Percentiles rank a stretch among this genome's conserved stretches.
phyloP scores from a whole-genome alignment of 2,329 filamentous ascomycete species.

The Decorospora gaudefroyi region DNA sequence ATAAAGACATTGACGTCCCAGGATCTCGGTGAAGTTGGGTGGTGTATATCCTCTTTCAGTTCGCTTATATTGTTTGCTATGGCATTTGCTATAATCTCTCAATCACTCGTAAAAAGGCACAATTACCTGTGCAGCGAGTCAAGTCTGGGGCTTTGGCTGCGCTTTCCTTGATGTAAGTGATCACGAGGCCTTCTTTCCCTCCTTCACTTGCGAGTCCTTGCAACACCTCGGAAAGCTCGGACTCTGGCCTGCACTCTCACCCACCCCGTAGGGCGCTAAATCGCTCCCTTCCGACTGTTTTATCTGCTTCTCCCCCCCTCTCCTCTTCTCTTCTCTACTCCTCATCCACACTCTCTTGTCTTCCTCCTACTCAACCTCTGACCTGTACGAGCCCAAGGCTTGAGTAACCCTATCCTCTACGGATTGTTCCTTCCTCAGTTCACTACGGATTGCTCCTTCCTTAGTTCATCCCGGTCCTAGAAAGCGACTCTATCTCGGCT shows the following conservation, averaged over 20 bases:
- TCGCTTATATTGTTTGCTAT: too few relatives aligned
- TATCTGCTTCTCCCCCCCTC: background rate
- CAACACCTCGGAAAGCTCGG: conserved; percentile 1
- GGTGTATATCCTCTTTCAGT: too few relatives aligned
- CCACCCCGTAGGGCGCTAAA: background rate
- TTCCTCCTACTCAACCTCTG: background rate
- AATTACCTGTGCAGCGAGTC: too few relatives aligned
- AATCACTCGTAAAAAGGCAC: too few relatives aligned
- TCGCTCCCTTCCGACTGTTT: background rate
- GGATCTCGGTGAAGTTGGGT: too few relatives aligned
- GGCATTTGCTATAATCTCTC: too few relatives aligned
- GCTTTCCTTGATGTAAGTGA: background rate
- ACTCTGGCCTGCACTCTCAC: background rate
- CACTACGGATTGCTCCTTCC: background rate
- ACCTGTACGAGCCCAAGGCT: too few relatives aligned
- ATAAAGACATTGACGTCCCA: too few relatives aligned
- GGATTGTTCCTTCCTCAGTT: background rate
- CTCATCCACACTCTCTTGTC: background rate
- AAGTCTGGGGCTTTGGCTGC: background rate
- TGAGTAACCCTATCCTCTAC: too few relatives aligned
- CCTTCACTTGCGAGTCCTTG: conserved; percentile 6
- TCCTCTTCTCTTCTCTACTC: background rate
- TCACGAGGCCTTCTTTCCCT: conserved; percentile 1
- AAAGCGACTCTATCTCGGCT: background rate
- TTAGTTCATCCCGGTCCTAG: background rate